These are phyloP conservation scores for Stygiomarasmius scandens DNA, from an alignment of 1,284 basidiomycete species.

Conservation along the genomic window DNA sequence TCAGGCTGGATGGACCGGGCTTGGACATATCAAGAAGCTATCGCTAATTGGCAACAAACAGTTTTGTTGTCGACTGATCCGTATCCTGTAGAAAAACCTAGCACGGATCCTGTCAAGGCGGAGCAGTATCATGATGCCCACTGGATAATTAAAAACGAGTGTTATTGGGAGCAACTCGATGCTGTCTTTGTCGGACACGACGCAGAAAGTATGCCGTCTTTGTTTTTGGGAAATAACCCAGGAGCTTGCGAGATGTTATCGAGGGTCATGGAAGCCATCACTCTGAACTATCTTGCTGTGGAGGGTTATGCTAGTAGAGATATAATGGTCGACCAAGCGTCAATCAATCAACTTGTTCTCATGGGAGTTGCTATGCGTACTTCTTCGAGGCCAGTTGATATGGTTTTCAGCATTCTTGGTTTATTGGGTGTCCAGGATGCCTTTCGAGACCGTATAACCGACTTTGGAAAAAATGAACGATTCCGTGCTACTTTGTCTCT, in stretches of 20 bases:
- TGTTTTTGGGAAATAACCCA: neutral
- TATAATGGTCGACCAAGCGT: neutral
- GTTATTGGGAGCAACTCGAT: constrained; percentile 4
- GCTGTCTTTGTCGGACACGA: neutral
- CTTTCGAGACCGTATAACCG: neutral
- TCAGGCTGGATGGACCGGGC: constrained; percentile 10
- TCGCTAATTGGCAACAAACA: neutral
- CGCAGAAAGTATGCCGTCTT: neutral
- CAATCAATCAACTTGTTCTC: neutral
- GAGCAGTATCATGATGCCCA: neutral
- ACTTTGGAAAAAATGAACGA: neutral
- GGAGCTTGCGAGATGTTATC: neutral
- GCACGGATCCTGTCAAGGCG: too few relatives aligned
- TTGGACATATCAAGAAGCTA: constrained; percentile 16
- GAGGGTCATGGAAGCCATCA: neutral
- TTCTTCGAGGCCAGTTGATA: constrained; percentile 8
- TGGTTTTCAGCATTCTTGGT: constrained; percentile 6
- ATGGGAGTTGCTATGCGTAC: neutral
- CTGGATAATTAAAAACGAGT: constrained; percentile 1
- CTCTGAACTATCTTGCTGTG: neutral
- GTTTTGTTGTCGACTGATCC: neutral
- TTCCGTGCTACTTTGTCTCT: constrained; percentile 6
- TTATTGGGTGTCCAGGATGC: neutral
- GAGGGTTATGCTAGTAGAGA: neutral
- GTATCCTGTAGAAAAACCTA: neutral